Percentiles rank a stretch among this genome's conserved stretches.
Conservation (phyloP, 108 stramenopile genomes). For the Cylindrotheca fusiformis region DNA sequence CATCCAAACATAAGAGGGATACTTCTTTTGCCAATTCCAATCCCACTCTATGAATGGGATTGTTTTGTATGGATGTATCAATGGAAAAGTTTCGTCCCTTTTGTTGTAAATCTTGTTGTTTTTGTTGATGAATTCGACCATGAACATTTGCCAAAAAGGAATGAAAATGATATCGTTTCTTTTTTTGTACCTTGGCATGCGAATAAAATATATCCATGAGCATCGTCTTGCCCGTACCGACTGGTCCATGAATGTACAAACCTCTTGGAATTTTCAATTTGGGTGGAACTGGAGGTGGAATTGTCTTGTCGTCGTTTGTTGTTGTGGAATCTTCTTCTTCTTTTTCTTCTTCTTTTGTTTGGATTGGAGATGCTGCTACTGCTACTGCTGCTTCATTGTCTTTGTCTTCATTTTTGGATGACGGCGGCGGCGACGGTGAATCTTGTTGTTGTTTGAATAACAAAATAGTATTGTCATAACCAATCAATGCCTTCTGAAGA, state of each 20-base stretch:
- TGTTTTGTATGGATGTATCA: conserved; percentile 47
- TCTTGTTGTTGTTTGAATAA: conserved; percentile 12
- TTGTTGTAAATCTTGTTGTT: conserved; percentile 53
- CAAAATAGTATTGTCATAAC: conserved; percentile 35
- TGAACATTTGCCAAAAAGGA: conserved; percentile 93
- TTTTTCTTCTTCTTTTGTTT: conserved; percentile 5
- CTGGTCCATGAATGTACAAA: conserved; percentile 88
- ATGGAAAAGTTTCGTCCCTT: conserved; percentile 65
- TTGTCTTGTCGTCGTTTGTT: neutral
- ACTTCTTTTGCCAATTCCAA: conserved; percentile 51
- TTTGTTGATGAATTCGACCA: conserved; percentile 68
- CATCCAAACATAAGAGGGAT: conserved; percentile 95
- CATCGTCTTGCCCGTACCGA: conserved; percentile 96
- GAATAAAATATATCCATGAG: conserved; percentile 93
- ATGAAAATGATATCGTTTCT: conserved; percentile 93
- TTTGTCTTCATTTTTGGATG: neutral
- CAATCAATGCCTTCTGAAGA: conserved; percentile 45
- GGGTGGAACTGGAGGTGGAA: conserved; percentile 3
- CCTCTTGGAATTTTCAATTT: conserved; percentile 63
- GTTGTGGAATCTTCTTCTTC: neutral
- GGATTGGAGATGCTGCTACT: neutral
- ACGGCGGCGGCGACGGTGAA: neutral
- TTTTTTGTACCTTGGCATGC: conserved; percentile 28
- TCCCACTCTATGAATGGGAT: conserved; percentile 73
- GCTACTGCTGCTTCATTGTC: neutral